Conservation (phyloP, 176 grass and related monocot genomes). For the Saccharum spontaneum region DNA sequence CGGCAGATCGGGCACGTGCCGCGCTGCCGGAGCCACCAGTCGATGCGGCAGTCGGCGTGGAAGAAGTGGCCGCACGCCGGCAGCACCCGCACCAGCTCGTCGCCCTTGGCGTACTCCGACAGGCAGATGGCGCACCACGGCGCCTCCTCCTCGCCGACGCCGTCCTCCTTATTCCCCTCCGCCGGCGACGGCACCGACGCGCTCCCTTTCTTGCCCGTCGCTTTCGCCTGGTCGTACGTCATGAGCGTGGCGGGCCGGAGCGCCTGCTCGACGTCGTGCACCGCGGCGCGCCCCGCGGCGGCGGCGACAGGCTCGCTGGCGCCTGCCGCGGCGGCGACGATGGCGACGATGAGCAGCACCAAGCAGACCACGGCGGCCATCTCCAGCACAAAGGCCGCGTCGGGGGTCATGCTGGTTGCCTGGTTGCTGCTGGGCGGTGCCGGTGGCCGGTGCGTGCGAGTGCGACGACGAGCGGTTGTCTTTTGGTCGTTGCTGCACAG, state of each 20-base stretch:
- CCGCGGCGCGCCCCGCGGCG: background rate
- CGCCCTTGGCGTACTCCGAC: slow-evolving; percentile 6
- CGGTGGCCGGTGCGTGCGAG: background rate
- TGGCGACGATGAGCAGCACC: slow-evolving; percentile 22
- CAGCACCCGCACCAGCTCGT: slow-evolving; percentile 43
- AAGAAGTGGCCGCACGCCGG: slow-evolving; percentile 57
- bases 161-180: too few species aligned
- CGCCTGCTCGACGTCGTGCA: slow-evolving; percentile 44
- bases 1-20: slow-evolving; percentile 39
- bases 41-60: slow-evolving; percentile 38
- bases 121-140: background rate
- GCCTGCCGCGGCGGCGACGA: background rate
- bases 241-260: slow-evolving; percentile 7
- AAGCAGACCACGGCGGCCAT: slow-evolving; percentile 15
- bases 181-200: slow-evolving; percentile 4
- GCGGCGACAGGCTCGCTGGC: background rate
- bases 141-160: background rate
- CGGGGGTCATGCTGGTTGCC: background rate
- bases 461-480: background rate
- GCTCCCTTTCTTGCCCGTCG: background rate
- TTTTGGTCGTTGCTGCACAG: background rate
- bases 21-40: slow-evolving; percentile 39
- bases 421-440: background rate
- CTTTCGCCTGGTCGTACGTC: slow-evolving; percentile 27
- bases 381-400: background rate